phyloP scores from a whole-genome alignment of 768 basidiomycete genomes.

The Lactarius hengduanensis region DNA sequence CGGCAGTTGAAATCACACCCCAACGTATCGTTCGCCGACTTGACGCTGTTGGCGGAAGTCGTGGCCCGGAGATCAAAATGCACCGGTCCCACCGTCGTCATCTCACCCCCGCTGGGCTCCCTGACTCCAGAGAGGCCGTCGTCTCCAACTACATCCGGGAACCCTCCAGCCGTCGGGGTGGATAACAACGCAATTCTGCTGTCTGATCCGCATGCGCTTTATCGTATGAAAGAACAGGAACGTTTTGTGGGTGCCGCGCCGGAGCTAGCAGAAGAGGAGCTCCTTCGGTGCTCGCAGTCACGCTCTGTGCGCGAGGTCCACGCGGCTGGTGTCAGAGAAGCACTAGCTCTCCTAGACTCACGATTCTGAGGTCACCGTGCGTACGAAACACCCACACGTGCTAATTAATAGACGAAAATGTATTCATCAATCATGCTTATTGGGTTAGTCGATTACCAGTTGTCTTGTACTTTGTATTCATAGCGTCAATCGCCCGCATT shows the following conservation, averaged over 20 bases:
- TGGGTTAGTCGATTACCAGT: slow-evolving; percentile 11
- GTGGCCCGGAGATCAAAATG: slow-evolving; percentile 82
- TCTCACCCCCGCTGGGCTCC: slow-evolving; percentile 53
- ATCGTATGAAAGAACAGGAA: slow-evolving; percentile 45
- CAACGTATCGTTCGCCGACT: slow-evolving; percentile 81
- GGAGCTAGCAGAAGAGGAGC: slow-evolving; percentile 56
- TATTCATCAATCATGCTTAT: slow-evolving; percentile 14
- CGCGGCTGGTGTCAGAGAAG: slow-evolving; percentile 70
- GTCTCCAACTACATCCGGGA: slow-evolving; percentile 34
- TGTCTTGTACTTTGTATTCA: slow-evolving; percentile 14
- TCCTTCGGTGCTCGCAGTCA: slow-evolving; percentile 57
- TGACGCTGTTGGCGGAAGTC: slow-evolving; percentile 82
- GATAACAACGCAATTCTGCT: slow-evolving; percentile 45
- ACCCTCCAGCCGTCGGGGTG: slow-evolving; percentile 14
- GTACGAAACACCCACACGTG: not conserved
- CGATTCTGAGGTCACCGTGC: slow-evolving; percentile 31
- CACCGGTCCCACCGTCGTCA: slow-evolving; percentile 62
- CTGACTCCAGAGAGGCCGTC: slow-evolving; percentile 47
- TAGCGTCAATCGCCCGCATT: slow-evolving; percentile 3
- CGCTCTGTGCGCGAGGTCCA: slow-evolving; percentile 63
- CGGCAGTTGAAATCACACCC: slow-evolving; percentile 83
- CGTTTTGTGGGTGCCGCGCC: slow-evolving; percentile 44
- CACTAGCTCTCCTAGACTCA: slow-evolving; percentile 67
- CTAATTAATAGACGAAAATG: not conserved
- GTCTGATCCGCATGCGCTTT: slow-evolving; percentile 54